A percentile compares a stretch with the other conserved stretches of the same genome.
Conservation (phyloP, 2,329 filamentous ascomycete genomes). For the Fusarium longipes region DNA sequence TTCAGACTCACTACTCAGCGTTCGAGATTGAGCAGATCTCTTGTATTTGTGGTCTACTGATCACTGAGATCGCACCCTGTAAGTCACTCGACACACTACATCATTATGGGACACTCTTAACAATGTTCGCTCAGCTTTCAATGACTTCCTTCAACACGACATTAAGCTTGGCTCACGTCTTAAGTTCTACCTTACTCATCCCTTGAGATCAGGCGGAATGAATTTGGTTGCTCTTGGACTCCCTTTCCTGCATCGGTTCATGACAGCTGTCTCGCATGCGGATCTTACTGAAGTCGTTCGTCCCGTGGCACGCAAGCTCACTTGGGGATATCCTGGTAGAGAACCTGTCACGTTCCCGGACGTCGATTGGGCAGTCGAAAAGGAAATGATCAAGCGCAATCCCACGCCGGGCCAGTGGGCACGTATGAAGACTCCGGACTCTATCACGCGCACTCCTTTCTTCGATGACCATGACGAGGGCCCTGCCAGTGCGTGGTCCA, state of each 20-base stretch:
- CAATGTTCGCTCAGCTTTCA: background rate
- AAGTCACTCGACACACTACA: background rate
- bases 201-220: background rate
- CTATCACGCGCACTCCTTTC: constrained; percentile 18
- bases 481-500: constrained; percentile 2
- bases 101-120: background rate
- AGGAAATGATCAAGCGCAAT: background rate
- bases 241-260: constrained; percentile 8
- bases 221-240: background rate
- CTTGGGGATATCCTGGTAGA: background rate
- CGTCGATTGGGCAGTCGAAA: background rate
- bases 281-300: background rate
- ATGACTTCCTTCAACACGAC: constrained; percentile 19
- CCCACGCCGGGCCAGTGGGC: background rate
- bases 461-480: constrained; percentile 13
- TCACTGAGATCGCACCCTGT: constrained; percentile 5
- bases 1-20: background rate
- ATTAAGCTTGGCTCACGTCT: constrained; percentile 7
- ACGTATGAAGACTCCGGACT: background rate
- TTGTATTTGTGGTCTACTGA: background rate
- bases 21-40: constrained; percentile 14
- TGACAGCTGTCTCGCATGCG: background rate
- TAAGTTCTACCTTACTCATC: background rate
- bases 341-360: background rate
- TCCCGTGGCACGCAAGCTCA: background rate